Percentiles rank a stretch among this genome's conserved stretches.
Evolutionary conservation across 352 stramenopile genomes (phyloP).

Genomic region (Phytophthora pseudosyringae): DNA sequence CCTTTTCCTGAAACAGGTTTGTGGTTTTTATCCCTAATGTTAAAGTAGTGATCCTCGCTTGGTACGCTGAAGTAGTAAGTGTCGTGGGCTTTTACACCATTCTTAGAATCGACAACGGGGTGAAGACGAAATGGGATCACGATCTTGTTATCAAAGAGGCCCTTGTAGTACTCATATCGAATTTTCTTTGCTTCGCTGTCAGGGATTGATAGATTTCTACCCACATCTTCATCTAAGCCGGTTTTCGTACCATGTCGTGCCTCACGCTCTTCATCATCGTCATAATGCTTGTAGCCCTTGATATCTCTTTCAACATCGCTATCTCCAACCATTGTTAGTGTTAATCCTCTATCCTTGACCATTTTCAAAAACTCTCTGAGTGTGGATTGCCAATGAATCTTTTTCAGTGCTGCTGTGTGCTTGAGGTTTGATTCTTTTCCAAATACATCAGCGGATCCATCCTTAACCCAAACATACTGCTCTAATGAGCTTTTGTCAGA

Average conservation of each 20-base stretch:
- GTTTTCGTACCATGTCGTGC: constrained; percentile 20
- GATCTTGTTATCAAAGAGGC: constrained; percentile 19
- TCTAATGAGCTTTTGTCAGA: constrained; percentile 1
- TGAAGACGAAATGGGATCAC: constrained; percentile 14
- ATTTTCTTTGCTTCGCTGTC: constrained; percentile 21
- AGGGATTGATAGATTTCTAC: constrained; percentile 17
- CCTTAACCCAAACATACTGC: no score
- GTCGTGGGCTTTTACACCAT: constrained; percentile 14
- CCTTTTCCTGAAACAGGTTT: constrained; percentile 22
- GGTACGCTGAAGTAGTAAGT: constrained; percentile 19
- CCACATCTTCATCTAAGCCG: constrained; percentile 18
- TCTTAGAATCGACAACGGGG: constrained; percentile 15
- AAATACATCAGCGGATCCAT: constrained; percentile 8
- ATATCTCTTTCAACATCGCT: constrained; percentile 9
- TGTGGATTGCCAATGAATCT: constrained; percentile 21
- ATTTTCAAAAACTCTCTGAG: constrained; percentile 13
- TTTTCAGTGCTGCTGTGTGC: constrained; percentile 2
- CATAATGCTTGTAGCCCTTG: constrained; percentile 12
- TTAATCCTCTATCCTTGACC: constrained; percentile 9
- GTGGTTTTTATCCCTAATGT: constrained; percentile 15
- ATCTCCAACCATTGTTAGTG: constrained; percentile 10
- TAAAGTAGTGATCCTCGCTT: constrained; percentile 10
- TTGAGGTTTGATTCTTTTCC: constrained; percentile 2
- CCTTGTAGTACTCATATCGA: constrained; percentile 22
- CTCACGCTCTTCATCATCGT: constrained; percentile 14